These are phyloP conservation scores for Gossypium thurberi DNA, from an alignment of 345 rosid species.

Conservation along the genomic window DNA sequence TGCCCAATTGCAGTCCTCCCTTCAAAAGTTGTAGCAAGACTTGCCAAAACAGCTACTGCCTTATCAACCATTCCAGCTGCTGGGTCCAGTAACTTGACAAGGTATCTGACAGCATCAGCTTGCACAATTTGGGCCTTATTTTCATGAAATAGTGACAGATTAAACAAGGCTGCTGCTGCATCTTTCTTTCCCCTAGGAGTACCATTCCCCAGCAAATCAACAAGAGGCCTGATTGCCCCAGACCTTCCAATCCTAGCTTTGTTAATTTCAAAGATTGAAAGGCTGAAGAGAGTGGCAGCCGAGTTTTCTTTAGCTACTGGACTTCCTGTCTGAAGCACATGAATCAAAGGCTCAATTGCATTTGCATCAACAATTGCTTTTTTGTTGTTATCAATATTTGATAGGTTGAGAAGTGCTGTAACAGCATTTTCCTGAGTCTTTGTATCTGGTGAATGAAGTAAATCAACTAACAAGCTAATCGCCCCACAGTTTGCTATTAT, in stretches of 20 bases:
- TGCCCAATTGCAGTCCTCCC: constrained; percentile 74
- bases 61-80: constrained; percentile 68
- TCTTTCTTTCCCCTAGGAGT: constrained; percentile 52
- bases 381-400: constrained; percentile 79
- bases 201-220: constrained; percentile 71
- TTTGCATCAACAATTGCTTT: constrained; percentile 56
- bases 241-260: not conserved
- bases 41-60: constrained; percentile 66
- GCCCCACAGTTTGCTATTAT: constrained; percentile 75
- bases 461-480: constrained; percentile 44
- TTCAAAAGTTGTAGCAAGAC: constrained; percentile 74
- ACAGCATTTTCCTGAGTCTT: constrained; percentile 75
- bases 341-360: constrained; percentile 70
- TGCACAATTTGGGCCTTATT: constrained; percentile 65
- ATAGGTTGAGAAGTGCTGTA: constrained; percentile 83
- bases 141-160: constrained; percentile 70
- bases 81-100: constrained; percentile 84
- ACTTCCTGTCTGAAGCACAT: constrained; percentile 78
- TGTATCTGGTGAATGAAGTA: constrained; percentile 52
- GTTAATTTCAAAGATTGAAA: not conserved
- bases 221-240: constrained; percentile 72
- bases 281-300: not conserved
- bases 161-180: constrained; percentile 72
- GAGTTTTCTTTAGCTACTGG: constrained; percentile 68
- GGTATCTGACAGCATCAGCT: constrained; percentile 82